Conservation (phyloP, 2,329 filamentous ascomycete genomes). For the Colletotrichum cordylinicola region DNA sequence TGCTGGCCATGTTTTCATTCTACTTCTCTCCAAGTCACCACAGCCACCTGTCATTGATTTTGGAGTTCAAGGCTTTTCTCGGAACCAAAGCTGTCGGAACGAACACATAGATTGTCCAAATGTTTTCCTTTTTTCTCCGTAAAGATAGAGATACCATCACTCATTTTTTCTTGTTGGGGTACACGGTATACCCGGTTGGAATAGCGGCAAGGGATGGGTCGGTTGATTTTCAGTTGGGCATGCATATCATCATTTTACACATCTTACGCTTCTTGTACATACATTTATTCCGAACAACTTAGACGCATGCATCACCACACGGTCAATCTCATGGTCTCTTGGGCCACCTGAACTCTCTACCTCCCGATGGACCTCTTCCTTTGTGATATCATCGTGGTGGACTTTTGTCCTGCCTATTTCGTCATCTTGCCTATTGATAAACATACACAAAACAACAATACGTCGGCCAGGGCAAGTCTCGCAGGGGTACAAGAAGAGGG, state of each 20-base stretch:
- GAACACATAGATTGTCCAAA: slow-evolving; percentile 1
- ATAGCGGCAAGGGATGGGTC: background rate
- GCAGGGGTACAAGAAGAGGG: background rate
- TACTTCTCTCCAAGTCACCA: background rate
- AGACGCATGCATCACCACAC: background rate
- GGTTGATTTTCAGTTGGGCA: background rate
- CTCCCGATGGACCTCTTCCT: background rate
- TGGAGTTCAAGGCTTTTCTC: background rate
- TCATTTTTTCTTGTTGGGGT: background rate
- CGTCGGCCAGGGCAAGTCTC: background rate
- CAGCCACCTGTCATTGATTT: background rate
- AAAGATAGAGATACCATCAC: slow-evolving; percentile 3
- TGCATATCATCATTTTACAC: background rate
- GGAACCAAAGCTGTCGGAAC: background rate
- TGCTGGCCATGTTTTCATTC: background rate
- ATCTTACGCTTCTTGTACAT: slow-evolving; percentile 6
- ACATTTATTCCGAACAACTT: background rate
- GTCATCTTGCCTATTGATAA: background rate
- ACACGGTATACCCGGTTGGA: background rate
- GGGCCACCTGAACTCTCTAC: background rate
- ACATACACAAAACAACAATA: background rate
- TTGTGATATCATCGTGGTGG: background rate
- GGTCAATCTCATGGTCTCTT: background rate
- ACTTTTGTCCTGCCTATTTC: background rate
- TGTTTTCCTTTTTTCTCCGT: background rate